A percentile compares a stretch with the other conserved stretches of the same genome.
Conservation (phyloP, 139 green algal genomes). For the Micromonas commoda region DNA sequence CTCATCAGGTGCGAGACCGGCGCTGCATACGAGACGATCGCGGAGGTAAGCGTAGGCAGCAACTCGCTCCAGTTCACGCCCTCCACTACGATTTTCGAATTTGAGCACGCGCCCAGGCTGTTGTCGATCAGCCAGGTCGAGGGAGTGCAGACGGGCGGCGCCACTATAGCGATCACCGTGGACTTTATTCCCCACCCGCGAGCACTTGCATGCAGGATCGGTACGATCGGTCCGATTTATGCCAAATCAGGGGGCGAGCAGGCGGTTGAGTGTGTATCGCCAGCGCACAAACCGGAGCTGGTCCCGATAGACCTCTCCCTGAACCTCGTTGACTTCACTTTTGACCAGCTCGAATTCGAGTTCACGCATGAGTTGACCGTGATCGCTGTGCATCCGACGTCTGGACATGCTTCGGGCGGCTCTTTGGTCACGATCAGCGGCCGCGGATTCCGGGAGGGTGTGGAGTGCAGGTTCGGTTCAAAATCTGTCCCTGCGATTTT, state of each 20-base stretch:
- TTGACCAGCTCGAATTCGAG: background rate
- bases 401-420: background rate
- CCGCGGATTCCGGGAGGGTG: background rate
- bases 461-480: background rate
- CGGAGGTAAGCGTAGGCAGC: background rate
- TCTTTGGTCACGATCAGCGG: background rate
- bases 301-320: background rate
- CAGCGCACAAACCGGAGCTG: background rate
- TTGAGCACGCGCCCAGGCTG: background rate
- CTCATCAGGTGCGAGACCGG: background rate
- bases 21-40: background rate
- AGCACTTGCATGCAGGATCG: slow-evolving; percentile 6
- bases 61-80: background rate
- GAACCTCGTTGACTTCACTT: background rate
- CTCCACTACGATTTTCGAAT: background rate
- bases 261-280: background rate
- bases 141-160: background rate
- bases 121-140: background rate
- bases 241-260: background rate
- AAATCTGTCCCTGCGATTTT: background rate
- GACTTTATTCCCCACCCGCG: background rate
- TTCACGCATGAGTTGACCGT: background rate
- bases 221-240: slow-evolving; percentile 10
- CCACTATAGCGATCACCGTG: background rate
- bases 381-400: background rate